Conservation (phyloP, 345 rosid species). For the Gossypium anomalum region DNA sequence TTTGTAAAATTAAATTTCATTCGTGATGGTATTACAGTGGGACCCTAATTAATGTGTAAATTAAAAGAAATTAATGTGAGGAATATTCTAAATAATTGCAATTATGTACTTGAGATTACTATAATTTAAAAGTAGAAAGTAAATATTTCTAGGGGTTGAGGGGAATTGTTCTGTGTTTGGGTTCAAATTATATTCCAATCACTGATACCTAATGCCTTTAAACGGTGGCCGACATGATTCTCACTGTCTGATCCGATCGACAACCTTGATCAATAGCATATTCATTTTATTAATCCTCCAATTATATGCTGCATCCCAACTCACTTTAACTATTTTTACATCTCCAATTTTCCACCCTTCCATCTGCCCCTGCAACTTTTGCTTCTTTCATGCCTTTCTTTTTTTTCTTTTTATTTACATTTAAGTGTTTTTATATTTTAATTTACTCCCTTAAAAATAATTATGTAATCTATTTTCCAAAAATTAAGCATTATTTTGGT, state of each 20-base stretch:
- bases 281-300: constrained; percentile 5
- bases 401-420: too few species aligned
- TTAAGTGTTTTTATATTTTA: too few species aligned
- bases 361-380: neutral
- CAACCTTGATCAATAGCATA: constrained; percentile 1
- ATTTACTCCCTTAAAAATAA: too few species aligned
- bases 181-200: neutral
- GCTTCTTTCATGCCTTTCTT: too few species aligned
- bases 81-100: constrained; percentile 7
- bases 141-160: neutral
- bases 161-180: neutral
- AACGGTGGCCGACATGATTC: constrained; percentile 32
- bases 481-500: too few species aligned
- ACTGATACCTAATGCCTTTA: neutral
- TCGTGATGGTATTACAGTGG: too few species aligned
- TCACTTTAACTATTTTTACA: neutral
- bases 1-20: too few species aligned
- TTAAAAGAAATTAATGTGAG: too few species aligned
- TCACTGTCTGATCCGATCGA: constrained; percentile 10
- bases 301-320: neutral
- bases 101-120: neutral
- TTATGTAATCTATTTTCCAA: too few species aligned
- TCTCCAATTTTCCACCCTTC: neutral
- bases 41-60: too few species aligned
- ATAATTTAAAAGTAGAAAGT: neutral